Evolutionary conservation across 2,329 filamentous ascomycete species (phyloP), one percentile per base, ranked within the genome.

Genomic region (Ophiocordyceps camponoti-floridani): DNA sequence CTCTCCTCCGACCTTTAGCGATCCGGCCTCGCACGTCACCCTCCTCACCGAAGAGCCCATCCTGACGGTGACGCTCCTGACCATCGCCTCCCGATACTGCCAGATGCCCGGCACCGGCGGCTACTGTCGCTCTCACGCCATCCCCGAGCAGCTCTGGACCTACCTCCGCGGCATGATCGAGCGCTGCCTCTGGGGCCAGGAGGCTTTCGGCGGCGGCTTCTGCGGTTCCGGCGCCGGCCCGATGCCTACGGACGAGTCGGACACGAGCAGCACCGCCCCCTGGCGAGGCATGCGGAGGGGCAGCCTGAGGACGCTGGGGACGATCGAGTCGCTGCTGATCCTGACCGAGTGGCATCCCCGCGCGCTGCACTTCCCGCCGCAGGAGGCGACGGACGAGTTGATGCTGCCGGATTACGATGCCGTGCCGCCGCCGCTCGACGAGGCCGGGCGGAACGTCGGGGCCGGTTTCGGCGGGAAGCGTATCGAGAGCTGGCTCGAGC

Each of bases 301-400:
- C 18, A 91, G 88, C 52, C 66, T 96, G 44, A 75, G 91, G 44
- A 94, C 89, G 0, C 67, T 98, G 4, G 91, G 91, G 14, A 95
- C 89, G 0, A 86, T 98, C 26, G 91, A 98, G 63, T 93, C 87
- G 31, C 66, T 98, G 30, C 79, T 98, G 69, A 81, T 98, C 26
- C 68, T 98, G 41, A 96, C 89, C 1, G 91, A 98, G 57, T 98
- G 91, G 89, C 89, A 96, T 59, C 91, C 91, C 4, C 78, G 89
- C 6, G 88, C 88, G 14, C 70, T 98, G 48, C 89, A 96, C 59
- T 98, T 96, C 55, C 91, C 91, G 3, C 82, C 84, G 1, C 80
- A 84, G 16, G 83, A 91, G 50, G 73, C 77, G 1, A 79, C 77
- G 2, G 77, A 82, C 43, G 82, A 84, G 58, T 64, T 82, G 6